These are phyloP conservation scores for Penicillium hordei DNA, from an alignment of 2,329 filamentous ascomycete genomes.

Conservation along the genomic window DNA sequence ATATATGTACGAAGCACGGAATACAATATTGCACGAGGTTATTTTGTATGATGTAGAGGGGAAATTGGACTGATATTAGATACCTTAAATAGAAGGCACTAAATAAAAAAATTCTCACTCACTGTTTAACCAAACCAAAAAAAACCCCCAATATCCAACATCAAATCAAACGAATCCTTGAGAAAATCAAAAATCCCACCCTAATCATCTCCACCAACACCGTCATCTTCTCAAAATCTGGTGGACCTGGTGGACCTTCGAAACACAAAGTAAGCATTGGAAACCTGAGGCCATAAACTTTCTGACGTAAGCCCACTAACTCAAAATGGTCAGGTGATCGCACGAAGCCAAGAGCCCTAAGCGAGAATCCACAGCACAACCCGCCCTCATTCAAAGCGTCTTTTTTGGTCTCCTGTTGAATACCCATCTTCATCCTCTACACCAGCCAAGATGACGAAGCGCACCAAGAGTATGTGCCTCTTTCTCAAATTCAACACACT, in stretches of 20 bases:
- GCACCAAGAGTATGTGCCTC: slow-evolving; percentile 70
- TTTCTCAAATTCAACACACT: not conserved
- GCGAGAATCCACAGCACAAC: slow-evolving; percentile 41
- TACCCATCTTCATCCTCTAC: slow-evolving; percentile 41
- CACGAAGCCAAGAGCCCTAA: slow-evolving; percentile 38
- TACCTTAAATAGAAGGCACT: slow-evolving; percentile 1
- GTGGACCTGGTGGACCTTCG: slow-evolving; percentile 7
- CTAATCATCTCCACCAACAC: not conserved
- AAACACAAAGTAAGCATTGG: slow-evolving; percentile 7
- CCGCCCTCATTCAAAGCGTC: slow-evolving; percentile 34
- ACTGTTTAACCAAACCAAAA: not conserved
- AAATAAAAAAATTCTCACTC: not conserved
- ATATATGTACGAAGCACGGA: not conserved
- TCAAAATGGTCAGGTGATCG: slow-evolving; percentile 29
- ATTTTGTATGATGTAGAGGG: not conserved
- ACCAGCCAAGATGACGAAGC: slow-evolving; percentile 80
- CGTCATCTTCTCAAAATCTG: slow-evolving; percentile 2
- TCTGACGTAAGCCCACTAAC: slow-evolving; percentile 12
- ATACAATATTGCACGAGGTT: not conserved
- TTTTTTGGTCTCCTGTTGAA: slow-evolving; percentile 36
- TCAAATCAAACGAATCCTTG: not conserved
- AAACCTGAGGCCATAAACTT: slow-evolving; percentile 3
- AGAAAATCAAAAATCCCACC: not conserved
- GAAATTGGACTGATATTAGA: not conserved
- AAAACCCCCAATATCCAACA: not conserved